phyloP scores from a whole-genome alignment of 2,329 filamentous ascomycete species.

The Sporothrix pallida region DNA sequence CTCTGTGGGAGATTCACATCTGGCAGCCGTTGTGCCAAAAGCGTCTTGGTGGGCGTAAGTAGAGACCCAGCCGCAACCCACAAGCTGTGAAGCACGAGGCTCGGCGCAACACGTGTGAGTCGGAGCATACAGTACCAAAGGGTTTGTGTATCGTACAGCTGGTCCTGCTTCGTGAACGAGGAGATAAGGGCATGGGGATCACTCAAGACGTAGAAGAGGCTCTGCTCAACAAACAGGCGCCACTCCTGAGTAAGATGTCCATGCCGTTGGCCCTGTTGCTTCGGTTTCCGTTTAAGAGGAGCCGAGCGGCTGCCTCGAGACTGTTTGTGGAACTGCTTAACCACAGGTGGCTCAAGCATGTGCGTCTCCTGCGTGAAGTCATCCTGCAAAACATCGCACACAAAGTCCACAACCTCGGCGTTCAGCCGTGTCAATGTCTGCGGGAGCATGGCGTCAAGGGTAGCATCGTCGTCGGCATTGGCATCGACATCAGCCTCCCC shows the following conservation, averaged over 20 bases:
- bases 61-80: slow-evolving; percentile 66
- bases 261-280: slow-evolving; percentile 35
- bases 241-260: slow-evolving; percentile 55
- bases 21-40: slow-evolving; percentile 51
- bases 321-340: slow-evolving; percentile 43
- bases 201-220: slow-evolving; percentile 67
- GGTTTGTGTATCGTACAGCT: slow-evolving; percentile 64
- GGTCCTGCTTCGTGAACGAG: slow-evolving; percentile 62
- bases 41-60: slow-evolving; percentile 59
- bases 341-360: slow-evolving; percentile 50
- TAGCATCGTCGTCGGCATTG: slow-evolving; percentile 41
- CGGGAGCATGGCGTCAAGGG: slow-evolving; percentile 53
- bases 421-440: slow-evolving; percentile 63
- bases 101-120: slow-evolving; percentile 62
- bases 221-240: slow-evolving; percentile 67
- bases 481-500: slow-evolving; percentile 34
- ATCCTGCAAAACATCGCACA: slow-evolving; percentile 65
- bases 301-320: slow-evolving; percentile 41
- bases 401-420: slow-evolving; percentile 62
- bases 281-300: slow-evolving; percentile 46
- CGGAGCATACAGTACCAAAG: slow-evolving; percentile 68
- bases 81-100: slow-evolving; percentile 66
- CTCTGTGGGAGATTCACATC: slow-evolving; percentile 48
- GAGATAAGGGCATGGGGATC: slow-evolving; percentile 59
- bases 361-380: slow-evolving; percentile 60